Percentiles rank a stretch among this genome's conserved stretches.
Evolutionary conservation across 257 asterid species (phyloP).

Genomic region (Leptodermis oblonga): DNA sequence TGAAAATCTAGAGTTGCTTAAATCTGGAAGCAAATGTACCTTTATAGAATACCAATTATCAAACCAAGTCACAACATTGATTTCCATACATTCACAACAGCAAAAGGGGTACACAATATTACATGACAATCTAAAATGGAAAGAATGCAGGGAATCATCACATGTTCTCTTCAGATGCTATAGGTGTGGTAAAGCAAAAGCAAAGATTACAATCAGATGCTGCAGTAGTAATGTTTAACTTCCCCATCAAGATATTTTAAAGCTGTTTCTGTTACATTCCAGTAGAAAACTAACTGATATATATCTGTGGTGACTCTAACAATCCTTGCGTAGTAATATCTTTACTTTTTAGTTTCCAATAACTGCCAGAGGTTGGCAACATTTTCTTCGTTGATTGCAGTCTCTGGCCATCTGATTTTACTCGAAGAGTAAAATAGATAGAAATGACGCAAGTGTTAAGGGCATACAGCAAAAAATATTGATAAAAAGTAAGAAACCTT

Average conservation of each 20-base stretch:
- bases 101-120: background rate
- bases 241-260: background rate
- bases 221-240: background rate
- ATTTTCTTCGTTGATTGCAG: background rate
- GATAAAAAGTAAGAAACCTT: constrained; percentile 50
- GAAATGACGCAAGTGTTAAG: too few relatives aligned
- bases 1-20: background rate
- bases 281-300: background rate
- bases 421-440: background rate
- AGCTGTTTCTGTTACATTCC: background rate
- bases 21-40: background rate
- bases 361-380: background rate
- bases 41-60: background rate
- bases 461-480: background rate
- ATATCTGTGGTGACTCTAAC: background rate
- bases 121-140: background rate
- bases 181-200: background rate
- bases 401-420: background rate
- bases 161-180: background rate
- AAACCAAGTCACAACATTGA: background rate
- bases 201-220: background rate
- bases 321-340: background rate
- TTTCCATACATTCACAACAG: background rate
- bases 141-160: background rate
- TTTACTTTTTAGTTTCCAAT: background rate